A percentile compares a stretch with the other conserved stretches of the same genome.
Conservation (phyloP, 495 filamentous ascomycete species). For the Aspergillus sclerotiicarbonarius region DNA sequence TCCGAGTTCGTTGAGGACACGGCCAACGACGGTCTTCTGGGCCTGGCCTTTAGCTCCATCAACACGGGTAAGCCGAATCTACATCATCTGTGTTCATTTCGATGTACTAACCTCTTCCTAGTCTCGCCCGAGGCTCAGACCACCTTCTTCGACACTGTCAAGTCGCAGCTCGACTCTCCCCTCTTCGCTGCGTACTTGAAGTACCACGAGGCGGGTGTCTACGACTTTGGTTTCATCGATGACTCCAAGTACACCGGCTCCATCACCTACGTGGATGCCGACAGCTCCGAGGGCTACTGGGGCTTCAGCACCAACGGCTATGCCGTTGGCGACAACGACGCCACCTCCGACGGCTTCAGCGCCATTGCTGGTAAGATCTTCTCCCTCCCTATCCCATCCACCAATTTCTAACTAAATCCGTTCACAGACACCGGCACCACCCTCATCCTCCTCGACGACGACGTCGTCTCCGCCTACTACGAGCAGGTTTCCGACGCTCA, state of each 20-base stretch:
- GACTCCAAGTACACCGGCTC: constrained; percentile 57
- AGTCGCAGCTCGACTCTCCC: constrained; percentile 52
- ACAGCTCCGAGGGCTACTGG: constrained; percentile 67
- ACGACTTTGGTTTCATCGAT: constrained; percentile 77
- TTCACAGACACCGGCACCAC: constrained; percentile 65
- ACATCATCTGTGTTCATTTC: neutral
- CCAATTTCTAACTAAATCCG: neutral
- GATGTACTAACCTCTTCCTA: constrained; percentile 2
- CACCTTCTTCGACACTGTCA: constrained; percentile 75
- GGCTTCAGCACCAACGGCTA: constrained; percentile 63
- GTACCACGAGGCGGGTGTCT: constrained; percentile 60
- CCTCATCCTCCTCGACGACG: constrained; percentile 59
- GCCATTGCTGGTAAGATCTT: constrained; percentile 39
- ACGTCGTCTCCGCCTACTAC: constrained; percentile 65
- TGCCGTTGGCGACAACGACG: constrained; percentile 49
- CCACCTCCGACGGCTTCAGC: constrained; percentile 20
- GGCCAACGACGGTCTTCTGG: constrained; percentile 67
- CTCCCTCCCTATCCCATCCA: neutral
- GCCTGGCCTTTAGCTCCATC: constrained; percentile 67
- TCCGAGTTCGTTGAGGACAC: constrained; percentile 55
- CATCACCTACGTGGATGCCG: constrained; percentile 60
- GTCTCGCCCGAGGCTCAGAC: constrained; percentile 58
- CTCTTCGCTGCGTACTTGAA: constrained; percentile 70
- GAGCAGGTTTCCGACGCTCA: constrained; percentile 49
- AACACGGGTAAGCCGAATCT: constrained; percentile 50